Base-by-base conservation (phyloP, 441 rosid genomes). In the Manihot esculenta region DNA sequence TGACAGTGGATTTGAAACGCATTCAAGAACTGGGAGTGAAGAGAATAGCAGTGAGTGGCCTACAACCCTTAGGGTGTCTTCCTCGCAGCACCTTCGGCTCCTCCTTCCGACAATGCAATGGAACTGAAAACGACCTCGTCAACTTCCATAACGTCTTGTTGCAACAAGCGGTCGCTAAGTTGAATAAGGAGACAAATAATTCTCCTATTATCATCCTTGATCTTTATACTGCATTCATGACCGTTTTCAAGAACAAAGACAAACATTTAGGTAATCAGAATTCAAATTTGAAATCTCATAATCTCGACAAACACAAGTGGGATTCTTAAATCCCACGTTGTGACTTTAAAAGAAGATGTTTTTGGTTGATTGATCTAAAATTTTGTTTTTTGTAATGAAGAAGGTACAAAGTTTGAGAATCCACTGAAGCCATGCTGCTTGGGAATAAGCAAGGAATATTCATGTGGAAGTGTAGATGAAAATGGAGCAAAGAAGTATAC, bases 11-110 rank as follows among this genome's bases (percentile, higher is more conserved):
- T 77, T 26, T 89, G 70, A 82, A 84, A 63, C 78, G 85, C 5
- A 83, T 94, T 69, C 82, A 84, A 47, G 69, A 42, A 48, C 44
- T 87, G 64, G 99, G 97, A 51, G 85, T 88, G 68, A 82, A 78
- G 50, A 92, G 84, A 81, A 70, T 92, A 33, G 89, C 68, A 0
- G 83, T 90, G 23, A 62, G 80, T 11, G 71, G 76, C 41, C 73
- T 91, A 14, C 87, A 77, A 45, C 99, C 99, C 12, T 69, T 89
- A 53, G 97, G 99, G 0, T 94, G 99, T 72, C 87, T 89, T 57
- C 99, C 99, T 23, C 23, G 1, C 1, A 69, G 48, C 71, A 85
- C 97, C 0, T 14, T 26, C 6, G n/a, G 3, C 6, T 41, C 57
- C 55, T 76, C 90, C 1, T 89, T 80, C 72, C 79, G 72, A 62